Percentiles rank a stretch among this genome's conserved stretches.
Conservation (phyloP, 2,329 filamentous ascomycete genomes). For the Cladosporium sp. region DNA sequence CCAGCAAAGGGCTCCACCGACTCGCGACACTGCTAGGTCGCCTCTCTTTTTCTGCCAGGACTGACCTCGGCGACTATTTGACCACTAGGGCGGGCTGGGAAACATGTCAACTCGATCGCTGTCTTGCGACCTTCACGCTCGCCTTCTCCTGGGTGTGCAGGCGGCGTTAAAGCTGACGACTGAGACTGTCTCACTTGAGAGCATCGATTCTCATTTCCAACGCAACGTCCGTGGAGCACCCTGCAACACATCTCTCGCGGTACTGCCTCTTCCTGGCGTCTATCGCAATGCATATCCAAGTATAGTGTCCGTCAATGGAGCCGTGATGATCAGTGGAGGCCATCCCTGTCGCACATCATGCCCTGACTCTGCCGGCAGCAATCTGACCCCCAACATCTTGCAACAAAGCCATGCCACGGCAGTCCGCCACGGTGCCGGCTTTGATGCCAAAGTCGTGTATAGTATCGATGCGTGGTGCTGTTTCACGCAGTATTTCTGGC, state of each 20-base stretch:
- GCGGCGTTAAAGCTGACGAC: conserved; percentile 1
- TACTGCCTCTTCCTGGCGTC: neutral
- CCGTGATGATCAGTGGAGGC: neutral
- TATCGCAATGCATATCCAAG: neutral
- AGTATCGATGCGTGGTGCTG: conserved; percentile 2
- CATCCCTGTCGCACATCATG: conserved; percentile 7
- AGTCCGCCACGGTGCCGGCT: neutral
- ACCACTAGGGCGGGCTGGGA: neutral
- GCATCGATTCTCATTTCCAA: conserved; percentile 8
- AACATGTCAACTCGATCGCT: neutral
- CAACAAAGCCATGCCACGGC: neutral
- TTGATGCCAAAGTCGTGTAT: neutral
- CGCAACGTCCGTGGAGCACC: conserved; percentile 5
- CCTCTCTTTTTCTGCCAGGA: neutral
- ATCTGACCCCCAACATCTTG: neutral
- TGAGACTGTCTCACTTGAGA: conserved; percentile 14
- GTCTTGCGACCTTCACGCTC: conserved; percentile 9
- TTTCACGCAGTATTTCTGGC: conserved; percentile 16
- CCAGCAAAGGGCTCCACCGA: conserved; percentile 5
- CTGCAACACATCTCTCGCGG: neutral
- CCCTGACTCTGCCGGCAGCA: conserved; percentile 4
- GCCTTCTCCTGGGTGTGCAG: neutral
- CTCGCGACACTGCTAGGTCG: neutral
- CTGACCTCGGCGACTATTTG: neutral
- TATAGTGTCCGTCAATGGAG: neutral